Conservation (phyloP, 2,329 filamentous ascomycete genomes). For the Salinomyces thailandicus region DNA sequence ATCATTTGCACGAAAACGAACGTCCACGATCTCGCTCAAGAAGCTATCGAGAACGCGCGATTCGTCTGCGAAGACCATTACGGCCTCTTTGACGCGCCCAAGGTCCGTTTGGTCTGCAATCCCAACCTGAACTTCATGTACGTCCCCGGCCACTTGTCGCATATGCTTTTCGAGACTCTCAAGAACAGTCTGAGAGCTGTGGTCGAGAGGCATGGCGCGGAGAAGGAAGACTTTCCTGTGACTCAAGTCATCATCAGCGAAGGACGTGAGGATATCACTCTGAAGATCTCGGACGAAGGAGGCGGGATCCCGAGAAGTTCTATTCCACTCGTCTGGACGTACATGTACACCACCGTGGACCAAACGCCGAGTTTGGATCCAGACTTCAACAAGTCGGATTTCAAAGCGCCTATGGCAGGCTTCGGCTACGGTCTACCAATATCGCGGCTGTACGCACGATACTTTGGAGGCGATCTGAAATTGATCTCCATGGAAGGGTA, state of each 20-base stretch:
- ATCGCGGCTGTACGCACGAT: slow-evolving; percentile 83
- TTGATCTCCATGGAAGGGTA: slow-evolving; percentile 99
- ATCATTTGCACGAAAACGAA: slow-evolving; percentile 99
- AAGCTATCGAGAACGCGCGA: slow-evolving; percentile 97
- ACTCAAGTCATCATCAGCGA: slow-evolving; percentile 97
- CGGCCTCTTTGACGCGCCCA: slow-evolving; percentile 90
- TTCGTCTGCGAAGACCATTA: slow-evolving; percentile 99
- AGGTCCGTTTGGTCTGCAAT: slow-evolving; percentile 92
- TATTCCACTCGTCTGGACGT: slow-evolving; percentile 98
- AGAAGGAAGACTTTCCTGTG: slow-evolving; percentile 90
- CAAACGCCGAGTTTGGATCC: slow-evolving; percentile 89
- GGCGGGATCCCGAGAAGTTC: slow-evolving; percentile 87
- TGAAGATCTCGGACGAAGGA: slow-evolving; percentile 95
- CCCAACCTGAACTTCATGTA: slow-evolving; percentile 93
- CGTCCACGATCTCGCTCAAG: slow-evolving; percentile 84
- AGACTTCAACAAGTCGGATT: slow-evolving; percentile 97
- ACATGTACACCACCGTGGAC: slow-evolving; percentile 99
- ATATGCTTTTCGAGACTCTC: slow-evolving; percentile 98
- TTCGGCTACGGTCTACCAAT: slow-evolving; percentile 98
- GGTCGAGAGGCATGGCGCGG: slow-evolving; percentile 86
- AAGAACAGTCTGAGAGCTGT: slow-evolving; percentile 97
- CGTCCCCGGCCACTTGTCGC: slow-evolving; percentile 92
- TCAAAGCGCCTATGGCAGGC: slow-evolving; percentile 97
- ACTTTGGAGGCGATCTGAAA: slow-evolving; percentile 95
- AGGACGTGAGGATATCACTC: slow-evolving; percentile 96